These are phyloP conservation scores for Sordariomycetes sp. DNA, from an alignment of 2,329 filamentous ascomycete species.

Conservation along the genomic window DNA sequence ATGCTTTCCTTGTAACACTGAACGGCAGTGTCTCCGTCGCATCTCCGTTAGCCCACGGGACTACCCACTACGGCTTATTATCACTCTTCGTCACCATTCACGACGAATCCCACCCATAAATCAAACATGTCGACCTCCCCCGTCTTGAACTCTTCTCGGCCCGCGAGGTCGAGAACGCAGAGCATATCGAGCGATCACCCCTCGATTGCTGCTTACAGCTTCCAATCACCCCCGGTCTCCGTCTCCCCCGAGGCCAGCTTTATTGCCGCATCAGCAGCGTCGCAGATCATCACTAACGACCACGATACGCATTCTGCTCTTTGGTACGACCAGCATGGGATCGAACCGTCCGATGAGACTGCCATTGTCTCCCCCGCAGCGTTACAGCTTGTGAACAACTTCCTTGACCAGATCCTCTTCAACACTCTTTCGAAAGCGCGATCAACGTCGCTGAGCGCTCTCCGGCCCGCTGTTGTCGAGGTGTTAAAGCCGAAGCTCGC, in stretches of 20 bases:
- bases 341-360: conserved; percentile 51
- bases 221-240: conserved; percentile 52
- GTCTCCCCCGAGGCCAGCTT: conserved; percentile 73
- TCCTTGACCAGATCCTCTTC: conserved; percentile 87
- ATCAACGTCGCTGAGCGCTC: conserved; percentile 59
- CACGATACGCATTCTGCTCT: conserved; percentile 62
- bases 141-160: conserved; percentile 15
- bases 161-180: conserved; percentile 34
- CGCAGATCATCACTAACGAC: conserved; percentile 82
- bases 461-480: conserved; percentile 73
- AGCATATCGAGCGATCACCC: conserved; percentile 62
- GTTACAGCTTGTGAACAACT: conserved; percentile 71
- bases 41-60: not conserved
- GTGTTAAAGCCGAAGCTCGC: conserved; percentile 84
- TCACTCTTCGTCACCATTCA: not conserved
- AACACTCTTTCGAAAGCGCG: conserved; percentile 72
- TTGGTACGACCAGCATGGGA: conserved; percentile 56
- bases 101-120: conserved; percentile 5
- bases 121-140: conserved; percentile 16
- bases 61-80: not conserved
- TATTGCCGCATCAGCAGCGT: conserved; percentile 77
- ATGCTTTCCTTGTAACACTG: not conserved
- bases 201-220: conserved; percentile 42
- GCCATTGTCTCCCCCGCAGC: conserved; percentile 62
- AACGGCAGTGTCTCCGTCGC: not conserved